A percentile compares a stretch with the other conserved stretches of the same genome.
phyloP scores from a whole-genome alignment of 1,139 yeast genomes.

The Saccharomyces hybrid region DNA sequence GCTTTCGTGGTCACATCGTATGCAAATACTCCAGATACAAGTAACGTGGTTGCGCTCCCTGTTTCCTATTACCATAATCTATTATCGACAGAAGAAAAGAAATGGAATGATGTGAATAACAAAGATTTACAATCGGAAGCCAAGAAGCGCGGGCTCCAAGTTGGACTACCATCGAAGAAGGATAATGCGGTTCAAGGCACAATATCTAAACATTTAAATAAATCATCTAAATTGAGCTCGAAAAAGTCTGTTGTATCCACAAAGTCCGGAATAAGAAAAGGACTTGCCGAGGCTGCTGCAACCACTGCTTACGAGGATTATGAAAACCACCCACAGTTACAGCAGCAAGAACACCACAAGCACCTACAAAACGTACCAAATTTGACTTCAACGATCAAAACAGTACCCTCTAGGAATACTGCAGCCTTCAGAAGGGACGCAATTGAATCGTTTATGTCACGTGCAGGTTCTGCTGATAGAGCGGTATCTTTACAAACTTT shows the following conservation, averaged over 20 bases:
- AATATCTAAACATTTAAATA: background rate
- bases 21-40: slow-evolving; percentile 47
- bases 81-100: slow-evolving; percentile 40
- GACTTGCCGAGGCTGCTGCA: slow-evolving; percentile 26
- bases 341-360: slow-evolving; percentile 7
- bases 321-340: slow-evolving; percentile 9
- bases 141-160: slow-evolving; percentile 42
- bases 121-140: slow-evolving; percentile 42
- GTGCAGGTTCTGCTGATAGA: slow-evolving; percentile 1
- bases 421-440: background rate
- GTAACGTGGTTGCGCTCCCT: slow-evolving; percentile 57
- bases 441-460: slow-evolving; percentile 1
- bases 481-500: slow-evolving; percentile 25
- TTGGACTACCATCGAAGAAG: background rate
- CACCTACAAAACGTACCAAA: slow-evolving; percentile 8
- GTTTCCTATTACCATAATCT: slow-evolving; percentile 46
- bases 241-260: slow-evolving; percentile 6
- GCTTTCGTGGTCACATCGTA: slow-evolving; percentile 48
- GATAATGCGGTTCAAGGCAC: background rate
- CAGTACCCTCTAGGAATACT: background rate
- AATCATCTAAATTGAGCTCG: background rate
- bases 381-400: background rate
- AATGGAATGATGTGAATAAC: slow-evolving; percentile 41
- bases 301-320: slow-evolving; percentile 24
- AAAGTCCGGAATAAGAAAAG: slow-evolving; percentile 20